Percentiles rank a stretch among this genome's conserved stretches.
Evolutionary conservation across 805 yeast genomes (phyloP).

Genomic region (Kuraishia ogatae): DNA sequence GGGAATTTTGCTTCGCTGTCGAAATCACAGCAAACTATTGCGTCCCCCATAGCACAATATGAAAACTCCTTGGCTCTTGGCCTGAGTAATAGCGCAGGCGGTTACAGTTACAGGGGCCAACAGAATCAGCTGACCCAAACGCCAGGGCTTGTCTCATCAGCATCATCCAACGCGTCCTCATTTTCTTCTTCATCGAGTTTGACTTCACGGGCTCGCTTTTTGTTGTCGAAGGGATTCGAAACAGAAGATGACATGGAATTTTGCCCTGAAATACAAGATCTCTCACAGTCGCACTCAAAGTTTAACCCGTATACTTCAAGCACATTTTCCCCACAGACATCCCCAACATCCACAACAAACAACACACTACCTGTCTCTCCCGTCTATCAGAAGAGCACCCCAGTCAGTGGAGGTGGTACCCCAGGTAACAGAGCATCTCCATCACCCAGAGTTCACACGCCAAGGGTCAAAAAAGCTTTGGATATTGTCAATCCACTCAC

Average conservation of each 20-base stretch:
- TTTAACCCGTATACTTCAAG: constrained; percentile 64
- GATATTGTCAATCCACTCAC: constrained; percentile 59
- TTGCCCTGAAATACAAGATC: constrained; percentile 42
- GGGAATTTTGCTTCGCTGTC: not conserved
- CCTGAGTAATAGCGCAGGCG: not conserved
- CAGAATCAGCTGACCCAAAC: not conserved
- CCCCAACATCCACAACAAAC: constrained; percentile 22
- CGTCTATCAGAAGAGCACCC: constrained; percentile 6
- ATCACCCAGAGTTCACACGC: constrained; percentile 43
- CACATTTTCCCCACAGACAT: constrained; percentile 45
- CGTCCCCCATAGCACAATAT: not conserved
- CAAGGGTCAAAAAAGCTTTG: constrained; percentile 48
- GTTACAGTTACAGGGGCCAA: not conserved
- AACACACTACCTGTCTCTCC: not conserved
- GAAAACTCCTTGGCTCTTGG: not conserved
- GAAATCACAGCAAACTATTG: not conserved
- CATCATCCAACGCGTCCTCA: not conserved
- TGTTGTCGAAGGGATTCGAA: constrained; percentile 53
- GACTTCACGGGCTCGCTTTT: constrained; percentile 35
- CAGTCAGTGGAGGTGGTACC: constrained; percentile 4
- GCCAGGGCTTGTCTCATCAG: not conserved
- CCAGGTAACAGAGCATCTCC: constrained; percentile 3
- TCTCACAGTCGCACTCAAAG: constrained; percentile 26
- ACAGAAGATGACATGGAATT: constrained; percentile 56
- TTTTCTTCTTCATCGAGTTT: not conserved